Base-by-base conservation (phyloP, 345 rosid genomes). In the Brassica cretica region DNA sequence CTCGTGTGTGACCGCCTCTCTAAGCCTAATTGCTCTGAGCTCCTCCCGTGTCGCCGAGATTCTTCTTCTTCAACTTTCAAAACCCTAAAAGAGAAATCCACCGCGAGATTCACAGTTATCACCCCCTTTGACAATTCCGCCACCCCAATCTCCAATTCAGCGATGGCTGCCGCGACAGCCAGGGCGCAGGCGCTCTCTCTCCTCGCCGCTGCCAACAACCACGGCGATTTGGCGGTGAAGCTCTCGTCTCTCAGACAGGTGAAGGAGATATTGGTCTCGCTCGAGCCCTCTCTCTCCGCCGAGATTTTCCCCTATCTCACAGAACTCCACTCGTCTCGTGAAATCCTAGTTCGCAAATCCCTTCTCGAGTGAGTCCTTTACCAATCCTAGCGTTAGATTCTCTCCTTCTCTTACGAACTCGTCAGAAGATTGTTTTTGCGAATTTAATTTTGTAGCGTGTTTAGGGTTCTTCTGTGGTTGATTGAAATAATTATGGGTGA, bases 231-330 rank as follows among this genome's bases (percentile, higher is more conserved):
- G 87, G 88, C 91, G 3, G 97, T 91, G 27, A 94, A 89, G 90
- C 89, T 94, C 27, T 92, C 97, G 25, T 94, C 98, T 61, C 84
- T 94, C 7, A 86, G 84, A 73, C 98, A 94, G 86, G 91, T 86
- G 73, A 94, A 80, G 69, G 93, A 87, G 79, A 85, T 94, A 39
- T 76, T 94, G 19, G 83, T 85, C 24, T 86, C 97, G 62, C 70
- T 85, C 70, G 92, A 87, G 41, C 85, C 94, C 39, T 81, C 94
- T 59, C 81, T 84, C 14, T 92, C 93, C 35, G 85, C 91, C 51
- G 97, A 92, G 83, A 84, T 92, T 62, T 88, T 92, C 78, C 93
- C 96, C n/a, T 89, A 85, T 81, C 81, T 92, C 76, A 84, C 82
- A 14, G 96, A 90, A 76, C 94, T 94, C 73, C 97, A 92, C 72